Conservation (phyloP, 148 eudicot species). For the Rheum nobile region DNA sequence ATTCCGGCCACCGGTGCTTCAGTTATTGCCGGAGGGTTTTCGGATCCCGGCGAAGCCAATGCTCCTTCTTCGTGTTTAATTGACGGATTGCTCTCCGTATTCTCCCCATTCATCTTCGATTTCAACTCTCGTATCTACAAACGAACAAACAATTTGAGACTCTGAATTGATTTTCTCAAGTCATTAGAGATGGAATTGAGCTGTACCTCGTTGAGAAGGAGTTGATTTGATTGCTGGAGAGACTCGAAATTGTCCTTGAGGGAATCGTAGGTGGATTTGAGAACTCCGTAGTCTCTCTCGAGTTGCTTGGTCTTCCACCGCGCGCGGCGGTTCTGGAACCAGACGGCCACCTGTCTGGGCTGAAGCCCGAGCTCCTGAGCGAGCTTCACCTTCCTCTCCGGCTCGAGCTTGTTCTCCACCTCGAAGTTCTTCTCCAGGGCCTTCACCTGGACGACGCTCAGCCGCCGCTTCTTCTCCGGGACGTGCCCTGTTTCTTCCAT, state of each 20-base stretch:
- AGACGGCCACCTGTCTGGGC: conserved; percentile 2
- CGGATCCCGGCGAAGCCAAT: conserved; percentile 1
- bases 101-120: conserved; percentile 53
- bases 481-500: background rate
- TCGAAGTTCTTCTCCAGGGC: conserved; percentile 7
- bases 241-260: background rate
- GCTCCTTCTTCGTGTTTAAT: conserved; percentile 34
- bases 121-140: conserved; percentile 61
- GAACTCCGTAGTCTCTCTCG: background rate
- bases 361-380: conserved; percentile 7
- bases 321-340: conserved; percentile 9
- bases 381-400: conserved; percentile 1
- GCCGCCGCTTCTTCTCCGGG: background rate
- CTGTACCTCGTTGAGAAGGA: background rate
- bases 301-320: conserved; percentile 8
- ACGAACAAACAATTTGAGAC: background rate
- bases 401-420: conserved; percentile 6
- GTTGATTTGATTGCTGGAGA: background rate
- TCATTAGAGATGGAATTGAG: too few relatives aligned
- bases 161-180: too few relatives aligned
- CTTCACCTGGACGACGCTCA: conserved; percentile 6
- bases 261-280: background rate
- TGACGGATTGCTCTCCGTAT: conserved; percentile 21
- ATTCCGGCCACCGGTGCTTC: background rate
- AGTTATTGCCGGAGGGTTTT: background rate